Evolutionary conservation across 2,329 filamentous ascomycete genomes (phyloP).

Genomic region (Aureobasidium sp.): DNA sequence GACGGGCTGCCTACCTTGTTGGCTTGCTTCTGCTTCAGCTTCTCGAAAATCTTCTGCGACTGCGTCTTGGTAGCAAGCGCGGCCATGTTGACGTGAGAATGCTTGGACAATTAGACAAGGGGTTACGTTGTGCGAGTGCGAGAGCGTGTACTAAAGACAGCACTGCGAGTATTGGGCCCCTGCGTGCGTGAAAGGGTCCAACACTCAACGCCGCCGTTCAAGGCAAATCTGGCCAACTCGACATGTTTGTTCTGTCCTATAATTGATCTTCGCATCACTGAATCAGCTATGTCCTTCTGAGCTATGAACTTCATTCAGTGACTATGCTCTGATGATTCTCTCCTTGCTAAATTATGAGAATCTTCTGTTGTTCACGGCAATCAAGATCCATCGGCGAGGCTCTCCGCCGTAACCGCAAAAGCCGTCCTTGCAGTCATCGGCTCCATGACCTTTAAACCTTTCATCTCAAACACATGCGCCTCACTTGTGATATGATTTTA

Average conservation of each 20-base stretch:
- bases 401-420: conserved; percentile 1
- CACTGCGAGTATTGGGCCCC: background rate
- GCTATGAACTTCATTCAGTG: background rate
- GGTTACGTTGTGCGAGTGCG: background rate
- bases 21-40: conserved; percentile 85
- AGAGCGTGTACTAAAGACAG: background rate
- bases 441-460: background rate
- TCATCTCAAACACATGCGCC: background rate
- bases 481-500: too few relatives aligned
- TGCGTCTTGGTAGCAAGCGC: conserved; percentile 75
- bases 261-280: background rate
- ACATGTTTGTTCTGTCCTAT: background rate
- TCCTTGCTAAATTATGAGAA: background rate
- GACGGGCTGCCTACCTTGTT: conserved; percentile 66
- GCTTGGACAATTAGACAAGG: background rate
- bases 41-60: conserved; percentile 96
- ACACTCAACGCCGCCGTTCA: background rate
- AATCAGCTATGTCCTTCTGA: background rate
- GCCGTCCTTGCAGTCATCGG: background rate
- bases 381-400: background rate
- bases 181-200: conserved; percentile 2
- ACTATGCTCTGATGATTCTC: background rate
- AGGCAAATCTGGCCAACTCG: background rate
- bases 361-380: background rate
- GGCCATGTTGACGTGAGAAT: conserved; percentile 35